These are phyloP conservation scores for Pulveroboletus frians DNA, from an alignment of 768 basidiomycete species.

Conservation along the genomic window DNA sequence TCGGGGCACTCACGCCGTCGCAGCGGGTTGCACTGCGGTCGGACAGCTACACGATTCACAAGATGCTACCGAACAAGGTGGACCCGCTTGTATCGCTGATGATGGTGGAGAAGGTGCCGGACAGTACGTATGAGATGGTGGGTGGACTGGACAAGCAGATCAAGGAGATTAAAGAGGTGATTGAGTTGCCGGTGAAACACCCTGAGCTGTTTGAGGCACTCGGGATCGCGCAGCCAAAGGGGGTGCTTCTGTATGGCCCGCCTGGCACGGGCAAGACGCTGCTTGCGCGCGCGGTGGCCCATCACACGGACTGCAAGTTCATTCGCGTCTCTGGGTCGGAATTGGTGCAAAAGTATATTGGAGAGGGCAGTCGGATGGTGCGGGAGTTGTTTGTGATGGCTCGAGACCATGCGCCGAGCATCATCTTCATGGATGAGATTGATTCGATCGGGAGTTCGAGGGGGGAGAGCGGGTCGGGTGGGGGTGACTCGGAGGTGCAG, in stretches of 20 bases:
- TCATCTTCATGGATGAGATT: conserved; percentile 99
- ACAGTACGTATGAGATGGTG: conserved; percentile 99
- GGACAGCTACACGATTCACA: conserved; percentile 94
- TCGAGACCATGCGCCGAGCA: conserved; percentile 92
- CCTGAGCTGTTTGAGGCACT: conserved; percentile 95
- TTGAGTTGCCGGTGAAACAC: conserved; percentile 95
- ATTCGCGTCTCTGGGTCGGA: conserved; percentile 93
- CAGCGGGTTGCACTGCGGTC: conserved; percentile 94
- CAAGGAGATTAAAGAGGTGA: conserved; percentile 99
- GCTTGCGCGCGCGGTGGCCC: conserved; percentile 91
- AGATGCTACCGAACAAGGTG: conserved; percentile 94
- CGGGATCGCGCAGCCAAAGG: conserved; percentile 96
- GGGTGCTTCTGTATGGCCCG: conserved; percentile 91
- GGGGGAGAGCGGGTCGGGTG: conserved; percentile 73
- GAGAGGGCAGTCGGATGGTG: conserved; percentile 95
- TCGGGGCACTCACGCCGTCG: conserved; percentile 72
- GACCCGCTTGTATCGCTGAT: conserved; percentile 97
- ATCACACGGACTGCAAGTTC: conserved; percentile 97
- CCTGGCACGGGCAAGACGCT: conserved; percentile 97
- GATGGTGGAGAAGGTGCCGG: conserved; percentile 99
- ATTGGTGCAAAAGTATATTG: conserved; percentile 97
- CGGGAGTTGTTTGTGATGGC: conserved; percentile 98
- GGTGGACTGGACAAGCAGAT: conserved; percentile 97
- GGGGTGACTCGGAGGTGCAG: conserved; percentile 86
- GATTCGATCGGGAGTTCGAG: conserved; percentile 94